Evolutionary conservation across 2,329 filamentous ascomycete species (phyloP), one percentile per base, ranked within the genome.

Genomic region (Aureobasidium sp.): DNA sequence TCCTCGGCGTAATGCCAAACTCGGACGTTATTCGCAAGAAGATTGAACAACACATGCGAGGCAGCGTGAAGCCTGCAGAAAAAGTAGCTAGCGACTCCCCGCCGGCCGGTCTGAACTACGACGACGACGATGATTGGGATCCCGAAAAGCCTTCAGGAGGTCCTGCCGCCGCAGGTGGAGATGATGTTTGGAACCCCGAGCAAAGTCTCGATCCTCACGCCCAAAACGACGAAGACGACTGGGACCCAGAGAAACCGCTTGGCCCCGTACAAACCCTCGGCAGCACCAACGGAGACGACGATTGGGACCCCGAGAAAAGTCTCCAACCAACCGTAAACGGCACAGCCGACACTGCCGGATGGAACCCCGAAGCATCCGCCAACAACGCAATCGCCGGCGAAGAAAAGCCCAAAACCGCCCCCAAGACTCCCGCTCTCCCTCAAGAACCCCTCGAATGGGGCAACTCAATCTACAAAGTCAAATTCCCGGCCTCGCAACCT

Each of bases 1-100:
- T 98, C 70, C 85, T 98, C 54, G 93, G 93, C 25, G 90, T 88
- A 62, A 96, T 96, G 60, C 93, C 93, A n/a, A 95, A 95, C 68
- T 96, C 90, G 1, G 90, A 98, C 63, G 82, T 95, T 44, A 85
- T 97, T 54, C 85, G 86, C 57, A 79, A 83, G 50, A 83, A 80
- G 35, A 90, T 97, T n/a, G 80, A 81, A 54, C 76, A 83, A 62
- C 88, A 87, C 69, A 88, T 95, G 69, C 79, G 81, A 59, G 71
- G 74, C 58, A 66, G 61, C 66, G 69, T 34, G 66, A 71, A 52
- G 16, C 37, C 72, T 2, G 59, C 59, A 7, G 69, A 70, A 68
- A 66, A 58, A 61, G 66, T 62, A 3, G 62, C 57, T 4, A 51
- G 35, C 35, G 65, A 32, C 19, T 51, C 40, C 17, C 48, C 41